Percentiles rank a stretch among this genome's conserved stretches.
Evolutionary conservation across 345 rosid species (phyloP).

Genomic region (Chamaenerion angustifolium): DNA sequence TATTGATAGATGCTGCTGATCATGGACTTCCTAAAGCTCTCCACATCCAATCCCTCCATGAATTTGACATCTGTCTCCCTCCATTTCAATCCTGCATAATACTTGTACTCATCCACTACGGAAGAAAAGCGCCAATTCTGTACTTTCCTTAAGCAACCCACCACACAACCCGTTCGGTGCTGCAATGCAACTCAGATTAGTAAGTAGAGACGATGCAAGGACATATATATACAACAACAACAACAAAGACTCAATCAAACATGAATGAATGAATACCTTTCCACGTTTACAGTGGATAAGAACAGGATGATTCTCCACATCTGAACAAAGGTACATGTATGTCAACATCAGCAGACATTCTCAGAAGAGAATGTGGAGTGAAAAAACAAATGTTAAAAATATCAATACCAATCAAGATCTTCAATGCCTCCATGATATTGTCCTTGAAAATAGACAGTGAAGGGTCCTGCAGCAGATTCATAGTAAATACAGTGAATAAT

Average conservation of each 20-base stretch:
- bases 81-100: constrained; percentile 55
- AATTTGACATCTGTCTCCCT: constrained; percentile 65
- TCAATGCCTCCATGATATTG: constrained; percentile 52
- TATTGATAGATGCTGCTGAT: constrained; percentile 19
- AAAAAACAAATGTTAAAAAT: not conserved
- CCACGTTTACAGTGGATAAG: constrained; percentile 85
- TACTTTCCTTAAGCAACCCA: constrained; percentile 60
- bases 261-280: constrained; percentile 56
- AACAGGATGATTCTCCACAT: constrained; percentile 75
- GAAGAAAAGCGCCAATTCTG: constrained; percentile 70
- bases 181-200: constrained; percentile 8
- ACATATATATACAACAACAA: too few species aligned
- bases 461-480: constrained; percentile 41
- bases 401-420: constrained; percentile 48
- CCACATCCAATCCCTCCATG: constrained; percentile 49
- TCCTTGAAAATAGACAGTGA: constrained; percentile 36
- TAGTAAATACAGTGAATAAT: too few species aligned
- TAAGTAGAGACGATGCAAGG: too few species aligned
- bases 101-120: constrained; percentile 65
- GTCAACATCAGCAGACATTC: not conserved
- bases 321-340: constrained; percentile 18
- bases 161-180: constrained; percentile 74
- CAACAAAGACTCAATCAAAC: too few species aligned
- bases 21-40: constrained; percentile 35
- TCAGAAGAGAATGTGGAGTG: too few species aligned